Evolutionary conservation across 805 yeast genomes (phyloP), one percentile per base, ranked within the genome.

Genomic region (Lachancea quebecensis): DNA sequence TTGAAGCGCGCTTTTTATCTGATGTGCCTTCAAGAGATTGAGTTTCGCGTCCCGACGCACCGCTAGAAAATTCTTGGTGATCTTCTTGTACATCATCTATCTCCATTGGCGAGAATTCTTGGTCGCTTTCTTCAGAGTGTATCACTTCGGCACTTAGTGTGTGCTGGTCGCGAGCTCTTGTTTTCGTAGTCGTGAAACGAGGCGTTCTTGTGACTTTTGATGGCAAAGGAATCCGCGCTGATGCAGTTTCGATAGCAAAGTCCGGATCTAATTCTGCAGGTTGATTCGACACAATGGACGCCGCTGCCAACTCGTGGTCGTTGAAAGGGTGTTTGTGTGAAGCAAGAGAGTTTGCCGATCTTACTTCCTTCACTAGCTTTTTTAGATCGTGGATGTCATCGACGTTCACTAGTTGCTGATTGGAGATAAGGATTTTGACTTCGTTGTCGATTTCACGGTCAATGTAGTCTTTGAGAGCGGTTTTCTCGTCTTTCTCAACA

Each of bases 401-500:
- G 2, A 69, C 66, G 40, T 73, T 68, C 14, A 54, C 30, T 27
- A 60, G 51, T 64, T 67, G 58, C 52, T 76, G 66, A 63, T 69
- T 64, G 3, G 71, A 58, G 41, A 72, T 58, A 35, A 83, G 59
- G 48, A 77, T 57, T 12, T 73, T 67, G 14, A 79, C 69, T 51
- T 80, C 84, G 29, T 69, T 72, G 9, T 64, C 67, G 38, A 81
- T 66, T 53, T 83, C 87, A 21, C 64, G 60, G 37, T 76, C 76
- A 18, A 85, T 74, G 53, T 77, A 83, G n/a, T 72, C 75, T 35
- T 76, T 78, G 41, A 91, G 66, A 0, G 90, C 79, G 31, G 70
- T 67, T 57, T 82, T 85, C 60, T 90, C 96, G 48, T 89, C 96
- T 52, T 85, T 87, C 37, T 82, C 88, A 3, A 93, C 81, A 59